Conservation (phyloP, 495 filamentous ascomycete genomes). For the Letharia lupina region DNA sequence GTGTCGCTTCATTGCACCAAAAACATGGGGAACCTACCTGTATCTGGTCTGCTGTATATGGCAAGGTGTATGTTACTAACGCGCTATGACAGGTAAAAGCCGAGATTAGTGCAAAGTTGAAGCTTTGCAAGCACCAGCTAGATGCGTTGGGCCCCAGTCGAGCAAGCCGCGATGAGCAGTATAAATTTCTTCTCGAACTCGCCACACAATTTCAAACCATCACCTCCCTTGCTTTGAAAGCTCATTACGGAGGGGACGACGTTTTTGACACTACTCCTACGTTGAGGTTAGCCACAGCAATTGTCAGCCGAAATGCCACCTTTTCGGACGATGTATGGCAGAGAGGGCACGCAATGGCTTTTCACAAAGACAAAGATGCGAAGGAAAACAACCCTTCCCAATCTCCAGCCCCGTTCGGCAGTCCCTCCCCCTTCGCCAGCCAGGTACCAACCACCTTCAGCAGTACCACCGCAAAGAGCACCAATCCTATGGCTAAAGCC, state of each 20-base stretch:
- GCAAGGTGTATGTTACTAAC: background rate
- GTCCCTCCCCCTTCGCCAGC: background rate
- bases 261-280: constrained; percentile 31
- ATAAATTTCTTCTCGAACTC: constrained; percentile 36
- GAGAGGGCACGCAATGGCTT: constrained; percentile 36
- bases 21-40: background rate
- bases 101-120: constrained; percentile 39
- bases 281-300: constrained; percentile 39
- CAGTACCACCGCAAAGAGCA: background rate
- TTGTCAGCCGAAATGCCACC: constrained; percentile 34
- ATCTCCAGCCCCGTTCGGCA: background rate
- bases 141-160: constrained; percentile 39
- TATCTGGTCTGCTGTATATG: background rate
- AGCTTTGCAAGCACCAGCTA: constrained; percentile 24
- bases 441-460: background rate
- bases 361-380: constrained; percentile 19
- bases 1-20: background rate
- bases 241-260: constrained; percentile 36
- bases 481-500: background rate
- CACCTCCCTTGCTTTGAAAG: constrained; percentile 32
- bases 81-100: constrained; percentile 30
- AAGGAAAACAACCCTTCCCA: background rate
- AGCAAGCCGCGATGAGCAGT: constrained; percentile 36
- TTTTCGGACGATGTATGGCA: constrained; percentile 36
- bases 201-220: constrained; percentile 38